Evolutionary conservation across 345 rosid species (phyloP).

Genomic region (Firmiana major): DNA sequence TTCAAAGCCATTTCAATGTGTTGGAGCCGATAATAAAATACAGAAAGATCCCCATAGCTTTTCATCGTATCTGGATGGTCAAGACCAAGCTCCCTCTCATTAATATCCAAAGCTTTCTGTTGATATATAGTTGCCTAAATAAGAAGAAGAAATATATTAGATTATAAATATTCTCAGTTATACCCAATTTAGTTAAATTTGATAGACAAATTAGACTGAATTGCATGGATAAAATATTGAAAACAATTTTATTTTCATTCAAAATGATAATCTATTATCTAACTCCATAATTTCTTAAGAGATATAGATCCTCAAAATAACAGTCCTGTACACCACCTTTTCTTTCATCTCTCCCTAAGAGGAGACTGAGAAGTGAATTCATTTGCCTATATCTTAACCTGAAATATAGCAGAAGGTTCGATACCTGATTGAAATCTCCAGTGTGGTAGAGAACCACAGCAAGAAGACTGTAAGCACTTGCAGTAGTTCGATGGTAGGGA

Average conservation of each 20-base stretch:
- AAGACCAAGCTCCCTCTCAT: conserved; percentile 91
- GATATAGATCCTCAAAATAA: neutral
- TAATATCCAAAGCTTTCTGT: conserved; percentile 89
- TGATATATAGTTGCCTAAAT: conserved; percentile 76
- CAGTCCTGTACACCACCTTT: neutral
- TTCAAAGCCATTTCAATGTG: conserved; percentile 70
- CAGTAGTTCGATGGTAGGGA: conserved; percentile 79
- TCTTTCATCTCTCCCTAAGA: neutral
- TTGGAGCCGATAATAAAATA: conserved; percentile 71
- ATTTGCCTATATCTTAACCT: conserved; percentile 7
- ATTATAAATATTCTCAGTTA: neutral
- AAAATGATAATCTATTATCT: neutral
- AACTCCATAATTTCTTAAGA: neutral
- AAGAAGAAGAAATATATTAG: conserved; percentile 15
- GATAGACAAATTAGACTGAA: neutral
- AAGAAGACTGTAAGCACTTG: conserved; percentile 92
- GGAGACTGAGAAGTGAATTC: neutral
- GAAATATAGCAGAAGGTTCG: conserved; percentile 17
- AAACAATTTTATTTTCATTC: neutral
- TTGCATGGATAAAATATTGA: neutral
- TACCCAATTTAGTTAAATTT: neutral
- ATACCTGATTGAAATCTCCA: conserved; percentile 87
- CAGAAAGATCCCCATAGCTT: conserved; percentile 78
- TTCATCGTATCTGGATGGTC: conserved; percentile 88
- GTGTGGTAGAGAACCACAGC: conserved; percentile 94